Evolutionary conservation across 2,329 filamentous ascomycete species (phyloP), one percentile per base, ranked within the genome.

Genomic region (Seiridium unicorne): DNA sequence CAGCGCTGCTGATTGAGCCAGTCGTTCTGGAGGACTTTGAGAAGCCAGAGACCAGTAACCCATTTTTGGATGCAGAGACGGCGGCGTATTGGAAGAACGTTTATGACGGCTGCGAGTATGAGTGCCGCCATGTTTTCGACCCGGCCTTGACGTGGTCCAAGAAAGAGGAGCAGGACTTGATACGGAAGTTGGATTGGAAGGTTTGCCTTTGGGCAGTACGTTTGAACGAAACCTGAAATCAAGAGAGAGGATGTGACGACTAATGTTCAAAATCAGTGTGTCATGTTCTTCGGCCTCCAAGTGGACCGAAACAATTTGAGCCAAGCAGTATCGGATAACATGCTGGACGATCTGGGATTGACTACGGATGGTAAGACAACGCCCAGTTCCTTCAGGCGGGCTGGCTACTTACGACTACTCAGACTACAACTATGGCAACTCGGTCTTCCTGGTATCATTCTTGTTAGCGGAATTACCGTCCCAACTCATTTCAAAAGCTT

Each of bases 241-340:
- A 8, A 7, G 38, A 42, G 7, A 42, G 7, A 32, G 44, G 10
- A 6, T 7, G 10, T 34, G 13, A 38, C 34, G 40, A 32, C 55
- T 64, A 55, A 64, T 57, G 9, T 3, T 46, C 26, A 36, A 2
- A 36, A 36, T 11, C 72, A 58, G 69, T 86, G 83, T 61, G 63
- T 87, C 40, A 87, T 87, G 71, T 88, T 88, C 68, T 86, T 87
- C 64, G 82, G 81, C 1, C 76, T 89, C 4, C 82, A 89, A 64
- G 74, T 88, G 31, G 85, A 89, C 70, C 77, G 86, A 18, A 80
- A 81, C 35, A 89, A 89, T 65, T 76, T 89, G 11, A 62, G 65
- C 3, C 85, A 86, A 69, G 87, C 85, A 6, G 73, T 86, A 11
- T 84, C 83, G 0, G 85, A 88, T 69, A 87, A 86, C 61, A 81